Percentiles rank a stretch among this genome's conserved stretches.
Evolutionary conservation across 495 filamentous ascomycete species (phyloP).

Genomic region (Podospora didyma): DNA sequence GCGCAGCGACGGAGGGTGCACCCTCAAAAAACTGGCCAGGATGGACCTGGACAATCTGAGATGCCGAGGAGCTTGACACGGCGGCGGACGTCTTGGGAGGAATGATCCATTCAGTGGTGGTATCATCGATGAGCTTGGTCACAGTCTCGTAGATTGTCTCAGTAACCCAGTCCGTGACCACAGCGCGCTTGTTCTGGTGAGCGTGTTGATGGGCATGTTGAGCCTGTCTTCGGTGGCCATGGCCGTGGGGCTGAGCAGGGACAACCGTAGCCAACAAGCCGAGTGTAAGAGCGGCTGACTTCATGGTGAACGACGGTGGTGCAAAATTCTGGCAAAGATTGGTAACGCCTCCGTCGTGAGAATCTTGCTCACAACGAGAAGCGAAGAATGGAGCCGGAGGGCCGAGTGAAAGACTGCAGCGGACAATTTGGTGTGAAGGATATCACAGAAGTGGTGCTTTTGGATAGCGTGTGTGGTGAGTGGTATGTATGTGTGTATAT

Average conservation of each 20-base stretch:
- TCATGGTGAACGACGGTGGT: constrained; percentile 36
- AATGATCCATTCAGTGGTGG: constrained; percentile 34
- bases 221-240: constrained; percentile 32
- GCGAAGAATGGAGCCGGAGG: too few species aligned
- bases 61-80: constrained; percentile 4
- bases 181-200: constrained; percentile 35
- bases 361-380: too few species aligned
- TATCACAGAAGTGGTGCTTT: not conserved
- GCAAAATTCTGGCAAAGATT: not conserved
- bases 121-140: constrained; percentile 42
- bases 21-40: constrained; percentile 42
- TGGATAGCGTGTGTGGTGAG: not conserved
- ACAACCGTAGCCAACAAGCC: constrained; percentile 41
- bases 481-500: not conserved
- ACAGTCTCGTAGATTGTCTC: constrained; percentile 46
- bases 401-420: too few species aligned
- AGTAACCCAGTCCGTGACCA: constrained; percentile 46
- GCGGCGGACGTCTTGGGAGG: constrained; percentile 20
- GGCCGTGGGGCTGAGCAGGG: constrained; percentile 40
- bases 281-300: constrained; percentile 37
- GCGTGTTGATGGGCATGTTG: constrained; percentile 37
- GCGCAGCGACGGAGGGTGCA: constrained; percentile 1
- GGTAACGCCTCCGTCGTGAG: not conserved
- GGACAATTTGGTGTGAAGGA: too few species aligned
- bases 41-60: not conserved